Evolutionary conservation across 805 yeast genomes (phyloP).

Genomic region (Tetrapisispora pingtungensis): DNA sequence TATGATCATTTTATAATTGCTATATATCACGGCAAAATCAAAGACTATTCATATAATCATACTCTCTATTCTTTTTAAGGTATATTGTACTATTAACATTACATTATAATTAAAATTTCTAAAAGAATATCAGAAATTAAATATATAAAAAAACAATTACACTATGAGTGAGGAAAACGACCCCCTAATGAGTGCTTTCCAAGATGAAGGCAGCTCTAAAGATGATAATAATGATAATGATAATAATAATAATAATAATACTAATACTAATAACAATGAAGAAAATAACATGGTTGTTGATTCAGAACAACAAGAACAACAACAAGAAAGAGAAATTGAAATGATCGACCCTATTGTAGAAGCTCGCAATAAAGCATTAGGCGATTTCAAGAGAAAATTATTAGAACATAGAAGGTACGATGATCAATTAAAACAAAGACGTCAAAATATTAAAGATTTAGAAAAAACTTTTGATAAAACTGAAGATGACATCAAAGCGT

Average conservation of each 20-base stretch:
- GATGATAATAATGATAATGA: slow-evolving; percentile 5
- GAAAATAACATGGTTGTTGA: background rate
- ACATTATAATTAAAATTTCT: no score
- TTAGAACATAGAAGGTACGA: slow-evolving; percentile 94
- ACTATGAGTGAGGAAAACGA: slow-evolving; percentile 63
- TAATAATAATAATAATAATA: slow-evolving; percentile 6
- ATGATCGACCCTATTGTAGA: slow-evolving; percentile 48
- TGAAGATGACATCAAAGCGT: slow-evolving; percentile 92
- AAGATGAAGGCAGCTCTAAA: slow-evolving; percentile 4
- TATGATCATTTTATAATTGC: no score
- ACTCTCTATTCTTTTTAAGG: no score
- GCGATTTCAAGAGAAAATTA: slow-evolving; percentile 72
- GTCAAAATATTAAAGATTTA: slow-evolving; percentile 72
- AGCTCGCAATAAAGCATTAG: slow-evolving; percentile 60
- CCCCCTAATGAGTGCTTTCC: slow-evolving; percentile 63
- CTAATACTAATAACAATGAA: no score
- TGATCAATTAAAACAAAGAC: slow-evolving; percentile 72
- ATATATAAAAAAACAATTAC: no score
- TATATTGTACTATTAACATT: no score
- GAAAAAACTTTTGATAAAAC: slow-evolving; percentile 84
- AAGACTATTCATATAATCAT: no score
- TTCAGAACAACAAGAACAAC: slow-evolving; percentile 24
- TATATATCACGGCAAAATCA: no score
- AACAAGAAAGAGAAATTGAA: slow-evolving; percentile 23
- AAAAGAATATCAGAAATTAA: no score